Evolutionary conservation across 768 basidiomycete species (phyloP).

Genomic region (Botryobasidium botryosum): DNA sequence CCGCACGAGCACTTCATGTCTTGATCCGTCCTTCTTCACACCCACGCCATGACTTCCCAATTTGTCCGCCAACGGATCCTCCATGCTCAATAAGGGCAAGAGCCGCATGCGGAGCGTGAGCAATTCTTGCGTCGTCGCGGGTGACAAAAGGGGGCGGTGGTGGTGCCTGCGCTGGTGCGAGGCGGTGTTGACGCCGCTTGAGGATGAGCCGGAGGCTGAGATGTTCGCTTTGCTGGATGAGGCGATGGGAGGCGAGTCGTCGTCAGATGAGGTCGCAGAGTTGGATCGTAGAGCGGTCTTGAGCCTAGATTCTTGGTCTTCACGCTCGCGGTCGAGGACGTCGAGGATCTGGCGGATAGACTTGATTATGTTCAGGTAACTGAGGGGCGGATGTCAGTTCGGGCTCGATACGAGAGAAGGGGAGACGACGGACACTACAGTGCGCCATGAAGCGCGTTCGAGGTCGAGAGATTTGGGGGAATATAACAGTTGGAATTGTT

Average conservation of each 20-base stretch:
- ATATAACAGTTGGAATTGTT: conserved; percentile 12
- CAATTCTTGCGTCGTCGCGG: conserved; percentile 2
- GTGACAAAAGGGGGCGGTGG: neutral
- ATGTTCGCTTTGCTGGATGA: neutral
- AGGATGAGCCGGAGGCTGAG: neutral
- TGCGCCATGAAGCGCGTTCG: conserved; percentile 10
- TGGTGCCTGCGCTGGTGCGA: neutral
- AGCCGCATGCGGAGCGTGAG: conserved; percentile 9
- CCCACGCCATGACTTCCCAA: conserved; percentile 1
- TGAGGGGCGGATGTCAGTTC: neutral
- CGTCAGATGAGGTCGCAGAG: neutral
- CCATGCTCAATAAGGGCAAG: conserved; percentile 9
- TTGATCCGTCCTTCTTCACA: conserved; percentile 8
- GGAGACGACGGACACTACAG: conserved; percentile 5
- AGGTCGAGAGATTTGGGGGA: conserved; percentile 8
- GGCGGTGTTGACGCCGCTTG: conserved; percentile 4
- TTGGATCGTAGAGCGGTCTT: neutral
- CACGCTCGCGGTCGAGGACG: neutral
- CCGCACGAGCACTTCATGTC: conserved; percentile 10
- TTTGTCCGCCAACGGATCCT: conserved; percentile 4
- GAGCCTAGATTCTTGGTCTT: neutral
- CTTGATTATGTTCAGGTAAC: conserved; percentile 5
- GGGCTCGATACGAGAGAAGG: neutral
- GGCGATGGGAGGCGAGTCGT: neutral
- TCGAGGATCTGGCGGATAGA: conserved; percentile 11